phyloP scores from a whole-genome alignment of 495 filamentous ascomycete species.

The Neurospora sp. region DNA sequence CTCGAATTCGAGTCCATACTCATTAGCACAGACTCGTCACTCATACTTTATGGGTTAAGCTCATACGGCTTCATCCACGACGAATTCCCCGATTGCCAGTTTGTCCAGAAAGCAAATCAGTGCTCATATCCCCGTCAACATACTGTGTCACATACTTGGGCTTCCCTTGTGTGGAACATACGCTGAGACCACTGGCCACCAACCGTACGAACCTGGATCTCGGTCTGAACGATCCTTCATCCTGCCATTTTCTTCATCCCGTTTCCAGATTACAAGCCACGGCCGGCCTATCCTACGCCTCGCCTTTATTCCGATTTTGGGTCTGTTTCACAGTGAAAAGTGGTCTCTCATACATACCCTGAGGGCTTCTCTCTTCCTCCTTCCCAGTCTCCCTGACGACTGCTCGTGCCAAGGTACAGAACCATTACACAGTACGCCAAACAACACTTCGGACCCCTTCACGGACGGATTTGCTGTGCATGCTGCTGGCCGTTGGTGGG shows the following conservation, averaged over 20 bases:
- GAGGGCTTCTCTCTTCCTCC: neutral
- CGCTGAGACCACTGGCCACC: neutral
- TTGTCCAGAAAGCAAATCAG: neutral
- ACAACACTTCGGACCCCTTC: neutral
- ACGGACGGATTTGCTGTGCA: neutral
- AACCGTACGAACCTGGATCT: neutral
- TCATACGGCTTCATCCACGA: neutral
- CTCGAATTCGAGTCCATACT: neutral
- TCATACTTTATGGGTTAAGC: neutral
- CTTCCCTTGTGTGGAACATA: neutral
- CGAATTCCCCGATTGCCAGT: neutral
- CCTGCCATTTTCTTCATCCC: neutral
- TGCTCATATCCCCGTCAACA: neutral
- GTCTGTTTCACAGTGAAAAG: neutral
- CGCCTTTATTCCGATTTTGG: neutral
- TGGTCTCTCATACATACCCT: neutral
- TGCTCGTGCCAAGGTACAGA: neutral
- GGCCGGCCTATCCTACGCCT: neutral
- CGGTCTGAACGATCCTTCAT: neutral
- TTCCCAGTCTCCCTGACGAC: neutral
- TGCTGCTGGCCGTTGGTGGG: neutral
- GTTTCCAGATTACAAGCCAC: neutral
- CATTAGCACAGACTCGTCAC: neutral
- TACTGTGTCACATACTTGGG: neutral
- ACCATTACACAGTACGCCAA: neutral